phyloP scores from a whole-genome alignment of 2,329 filamentous ascomycete species.

The Botryosphaeria dothidea region DNA sequence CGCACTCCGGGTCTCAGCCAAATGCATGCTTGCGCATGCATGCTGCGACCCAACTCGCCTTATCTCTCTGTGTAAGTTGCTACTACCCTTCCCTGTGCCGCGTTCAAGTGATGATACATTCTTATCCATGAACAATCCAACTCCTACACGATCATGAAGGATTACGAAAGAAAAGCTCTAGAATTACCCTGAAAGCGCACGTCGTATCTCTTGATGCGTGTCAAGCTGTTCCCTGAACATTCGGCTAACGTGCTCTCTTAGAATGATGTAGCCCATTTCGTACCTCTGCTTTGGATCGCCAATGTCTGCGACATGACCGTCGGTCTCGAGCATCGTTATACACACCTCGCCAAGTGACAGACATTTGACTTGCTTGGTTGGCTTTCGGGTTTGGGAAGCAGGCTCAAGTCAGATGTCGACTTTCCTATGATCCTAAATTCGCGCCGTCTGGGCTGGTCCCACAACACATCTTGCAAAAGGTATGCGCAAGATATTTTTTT shows the following conservation, averaged over 20 bases:
- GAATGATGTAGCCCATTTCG: not conserved
- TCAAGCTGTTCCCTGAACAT: not conserved
- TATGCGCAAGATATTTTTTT: constrained; percentile 31
- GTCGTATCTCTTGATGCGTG: not conserved
- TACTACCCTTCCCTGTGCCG: not conserved
- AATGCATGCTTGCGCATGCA: not conserved
- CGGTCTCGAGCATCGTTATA: not conserved
- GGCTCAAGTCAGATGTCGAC: not conserved
- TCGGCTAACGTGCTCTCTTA: not conserved
- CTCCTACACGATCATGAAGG: constrained; percentile 58
- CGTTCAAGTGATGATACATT: constrained; percentile 19
- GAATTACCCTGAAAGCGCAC: constrained; percentile 56
- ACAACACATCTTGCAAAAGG: constrained; percentile 41
- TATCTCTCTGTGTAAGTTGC: constrained; percentile 6
- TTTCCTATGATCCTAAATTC: not conserved
- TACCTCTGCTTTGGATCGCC: not conserved
- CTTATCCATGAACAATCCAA: constrained; percentile 41
- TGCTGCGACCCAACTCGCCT: not conserved
- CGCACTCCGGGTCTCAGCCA: not conserved
- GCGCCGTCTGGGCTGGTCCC: not conserved
- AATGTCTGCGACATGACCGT: not conserved
- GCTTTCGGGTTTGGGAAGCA: too few relatives aligned
- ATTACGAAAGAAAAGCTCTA: constrained; percentile 48
- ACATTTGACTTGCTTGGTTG: too few relatives aligned
- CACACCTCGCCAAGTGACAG: not conserved